Evolutionary conservation across 2,329 filamentous ascomycete species (phyloP).

Genomic region (Ophidiomyces ophidiicola): DNA sequence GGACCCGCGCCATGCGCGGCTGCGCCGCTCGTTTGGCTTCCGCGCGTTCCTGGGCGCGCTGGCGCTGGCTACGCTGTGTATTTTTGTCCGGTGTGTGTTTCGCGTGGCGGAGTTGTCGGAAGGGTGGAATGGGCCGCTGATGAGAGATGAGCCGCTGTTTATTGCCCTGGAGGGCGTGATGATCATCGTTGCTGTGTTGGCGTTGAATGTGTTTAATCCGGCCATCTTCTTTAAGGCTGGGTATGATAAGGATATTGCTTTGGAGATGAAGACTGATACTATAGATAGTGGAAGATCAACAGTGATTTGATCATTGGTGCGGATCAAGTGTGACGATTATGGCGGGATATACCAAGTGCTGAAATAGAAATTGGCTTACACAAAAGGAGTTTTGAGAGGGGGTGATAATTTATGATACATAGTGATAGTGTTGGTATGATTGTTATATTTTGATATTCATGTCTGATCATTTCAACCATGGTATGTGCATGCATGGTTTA

Average conservation of each 20-base stretch:
- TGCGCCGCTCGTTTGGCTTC: conserved; percentile 27
- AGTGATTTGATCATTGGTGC: neutral
- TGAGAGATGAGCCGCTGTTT: conserved; percentile 40
- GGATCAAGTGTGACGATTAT: neutral
- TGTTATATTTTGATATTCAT: no score
- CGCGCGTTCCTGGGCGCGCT: conserved; percentile 33
- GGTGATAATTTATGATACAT: no score
- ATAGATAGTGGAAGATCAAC: neutral
- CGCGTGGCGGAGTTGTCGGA: conserved; percentile 40
- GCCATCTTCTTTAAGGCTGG: conserved; percentile 18
- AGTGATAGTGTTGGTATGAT: no score
- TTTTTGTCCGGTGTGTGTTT: conserved; percentile 39
- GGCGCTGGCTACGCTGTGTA: conserved; percentile 31
- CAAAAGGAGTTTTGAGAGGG: no score
- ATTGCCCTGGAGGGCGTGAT: conserved; percentile 45
- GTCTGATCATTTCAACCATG: no score
- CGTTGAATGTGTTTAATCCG: conserved; percentile 40
- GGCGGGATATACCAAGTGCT: no score
- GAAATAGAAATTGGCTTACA: no score
- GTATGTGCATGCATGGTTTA: no score
- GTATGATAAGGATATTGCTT: conserved; percentile 5
- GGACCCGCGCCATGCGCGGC: conserved; percentile 8
- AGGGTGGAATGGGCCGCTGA: conserved; percentile 37
- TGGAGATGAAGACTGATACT: conserved; percentile 5
- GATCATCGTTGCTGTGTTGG: conserved; percentile 37